These are phyloP conservation scores for Phlebiopsis flavidoalba DNA, from an alignment of 768 basidiomycete species.

Conservation along the genomic window DNA sequence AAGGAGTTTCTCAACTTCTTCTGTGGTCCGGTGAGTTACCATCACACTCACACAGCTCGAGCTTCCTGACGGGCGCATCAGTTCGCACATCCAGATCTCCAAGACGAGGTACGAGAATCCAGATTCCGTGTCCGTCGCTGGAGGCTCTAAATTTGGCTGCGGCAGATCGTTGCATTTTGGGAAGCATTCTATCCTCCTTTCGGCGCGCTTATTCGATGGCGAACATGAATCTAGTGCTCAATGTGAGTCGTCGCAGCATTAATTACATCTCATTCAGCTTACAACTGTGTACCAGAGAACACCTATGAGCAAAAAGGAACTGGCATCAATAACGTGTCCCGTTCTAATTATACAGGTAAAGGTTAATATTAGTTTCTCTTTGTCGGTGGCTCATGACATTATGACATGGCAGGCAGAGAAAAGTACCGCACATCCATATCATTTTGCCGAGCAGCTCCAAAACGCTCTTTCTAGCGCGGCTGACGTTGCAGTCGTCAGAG, in stretches of 20 bases:
- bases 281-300: slow-evolving; percentile 39
- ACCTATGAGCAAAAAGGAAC: slow-evolving; percentile 41
- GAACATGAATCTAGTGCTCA: slow-evolving; percentile 50
- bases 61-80: slow-evolving; percentile 18
- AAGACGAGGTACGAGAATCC: slow-evolving; percentile 52
- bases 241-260: slow-evolving; percentile 38
- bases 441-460: slow-evolving; percentile 51
- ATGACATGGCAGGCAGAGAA: slow-evolving; percentile 46
- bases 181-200: slow-evolving; percentile 45
- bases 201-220: slow-evolving; percentile 48
- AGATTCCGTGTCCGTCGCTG: not conserved
- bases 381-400: not conserved
- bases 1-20: slow-evolving; percentile 54
- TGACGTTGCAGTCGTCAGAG: slow-evolving; percentile 48
- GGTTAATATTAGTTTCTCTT: not conserved
- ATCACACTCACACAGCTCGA: not conserved
- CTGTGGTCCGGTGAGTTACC: slow-evolving; percentile 46
- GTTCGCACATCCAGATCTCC: slow-evolving; percentile 51
- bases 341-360: slow-evolving; percentile 66
- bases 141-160: not conserved
- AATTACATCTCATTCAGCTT: not conserved
- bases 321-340: slow-evolving; percentile 54
- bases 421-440: slow-evolving; percentile 46
- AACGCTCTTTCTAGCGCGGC: slow-evolving; percentile 44
- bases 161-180: slow-evolving; percentile 65